These are phyloP conservation scores for Rhizopogon roseolus DNA, from an alignment of 768 basidiomycete species.

Conservation along the genomic window DNA sequence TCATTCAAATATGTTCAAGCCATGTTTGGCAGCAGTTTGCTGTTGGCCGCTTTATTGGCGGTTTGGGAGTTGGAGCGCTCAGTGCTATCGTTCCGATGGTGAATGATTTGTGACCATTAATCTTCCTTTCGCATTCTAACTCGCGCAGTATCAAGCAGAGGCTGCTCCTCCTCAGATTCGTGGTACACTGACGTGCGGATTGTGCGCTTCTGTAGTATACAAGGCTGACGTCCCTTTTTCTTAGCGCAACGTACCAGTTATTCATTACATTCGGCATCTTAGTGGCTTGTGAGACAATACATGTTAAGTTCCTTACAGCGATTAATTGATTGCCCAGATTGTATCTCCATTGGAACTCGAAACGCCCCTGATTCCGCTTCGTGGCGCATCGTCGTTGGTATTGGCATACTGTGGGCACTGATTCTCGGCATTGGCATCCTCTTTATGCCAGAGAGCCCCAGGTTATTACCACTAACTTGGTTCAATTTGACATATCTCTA, in stretches of 20 bases:
- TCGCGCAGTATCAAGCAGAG: conserved; percentile 58
- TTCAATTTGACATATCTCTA: background rate
- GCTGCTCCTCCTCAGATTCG: conserved; percentile 69
- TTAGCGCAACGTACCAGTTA: conserved; percentile 48
- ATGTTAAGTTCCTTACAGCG: conserved; percentile 4
- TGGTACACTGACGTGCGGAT: conserved; percentile 48
- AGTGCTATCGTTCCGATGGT: conserved; percentile 67
- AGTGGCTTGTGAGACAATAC: conserved; percentile 45
- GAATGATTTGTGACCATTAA: conserved; percentile 2
- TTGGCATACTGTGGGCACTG: conserved; percentile 58
- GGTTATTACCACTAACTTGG: conserved; percentile 22
- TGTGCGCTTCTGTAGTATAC: conserved; percentile 1
- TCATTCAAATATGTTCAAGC: conserved; percentile 50
- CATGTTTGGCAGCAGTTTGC: conserved; percentile 62
- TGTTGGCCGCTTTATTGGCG: conserved; percentile 60
- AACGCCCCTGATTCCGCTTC: conserved; percentile 39
- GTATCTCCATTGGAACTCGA: conserved; percentile 67
- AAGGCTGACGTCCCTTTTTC: background rate
- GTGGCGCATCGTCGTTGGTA: conserved; percentile 60
- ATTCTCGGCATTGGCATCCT: conserved; percentile 61
- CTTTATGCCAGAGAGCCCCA: conserved; percentile 66
- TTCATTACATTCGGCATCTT: conserved; percentile 72
- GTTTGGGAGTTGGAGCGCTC: conserved; percentile 64
- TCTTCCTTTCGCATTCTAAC: conserved; percentile 4
- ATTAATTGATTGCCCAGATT: conserved; percentile 33